phyloP scores from a whole-genome alignment of 2,329 filamentous ascomycete species.

The Aspergillus sp. region DNA sequence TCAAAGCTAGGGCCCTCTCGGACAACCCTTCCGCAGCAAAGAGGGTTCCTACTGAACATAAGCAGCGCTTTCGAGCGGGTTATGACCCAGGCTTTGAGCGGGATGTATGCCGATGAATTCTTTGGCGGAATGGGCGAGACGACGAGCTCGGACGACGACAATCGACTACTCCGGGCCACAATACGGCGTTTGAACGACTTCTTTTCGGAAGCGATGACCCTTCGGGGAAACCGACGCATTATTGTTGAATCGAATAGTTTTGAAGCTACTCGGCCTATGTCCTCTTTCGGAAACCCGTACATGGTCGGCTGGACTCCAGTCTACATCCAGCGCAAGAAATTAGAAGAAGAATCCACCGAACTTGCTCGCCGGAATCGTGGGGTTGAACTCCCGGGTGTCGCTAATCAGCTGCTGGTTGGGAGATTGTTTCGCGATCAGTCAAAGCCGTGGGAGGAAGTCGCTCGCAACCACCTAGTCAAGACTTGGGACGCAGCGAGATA shows the following conservation, averaged over 20 bases:
- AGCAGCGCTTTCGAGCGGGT: conserved; percentile 22
- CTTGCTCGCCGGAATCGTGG: conserved; percentile 30
- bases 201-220: conserved; percentile 27
- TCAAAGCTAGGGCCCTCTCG: conserved; percentile 26
- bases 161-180: conserved; percentile 27
- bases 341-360: conserved; percentile 25
- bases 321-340: neutral
- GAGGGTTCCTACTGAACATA: conserved; percentile 33
- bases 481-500: conserved; percentile 23
- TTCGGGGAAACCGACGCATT: conserved; percentile 16
- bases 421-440: conserved; percentile 36
- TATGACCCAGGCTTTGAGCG: conserved; percentile 33
- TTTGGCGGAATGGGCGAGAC: conserved; percentile 30
- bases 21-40: conserved; percentile 24
- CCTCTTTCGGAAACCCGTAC: conserved; percentile 13
- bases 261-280: no score
- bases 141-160: no score
- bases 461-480: conserved; percentile 23
- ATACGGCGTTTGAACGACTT: conserved; percentile 26
- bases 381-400: conserved; percentile 36
- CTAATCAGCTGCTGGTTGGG: conserved; percentile 35
- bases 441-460: conserved; percentile 34
- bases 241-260: neutral
- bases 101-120: conserved; percentile 43
- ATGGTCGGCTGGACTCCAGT: conserved; percentile 14